A percentile compares a stretch with the other conserved stretches of the same genome.
phyloP scores from a whole-genome alignment of 768 basidiomycete species.

The Gloeopeniophorella convolvens region DNA sequence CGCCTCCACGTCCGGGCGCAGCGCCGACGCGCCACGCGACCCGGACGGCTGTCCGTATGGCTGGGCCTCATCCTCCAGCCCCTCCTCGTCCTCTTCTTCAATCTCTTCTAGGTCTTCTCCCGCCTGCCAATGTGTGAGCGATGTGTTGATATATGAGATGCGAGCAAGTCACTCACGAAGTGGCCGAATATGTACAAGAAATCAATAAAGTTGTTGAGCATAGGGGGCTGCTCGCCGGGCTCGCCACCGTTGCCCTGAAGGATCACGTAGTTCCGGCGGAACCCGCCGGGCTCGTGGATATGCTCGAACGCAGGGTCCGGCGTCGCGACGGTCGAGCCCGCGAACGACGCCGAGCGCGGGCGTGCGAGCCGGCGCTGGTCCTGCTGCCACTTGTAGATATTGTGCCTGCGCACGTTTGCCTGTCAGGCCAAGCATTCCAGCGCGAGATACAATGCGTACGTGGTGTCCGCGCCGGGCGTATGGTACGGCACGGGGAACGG shows the following conservation, averaged over 20 bases:
- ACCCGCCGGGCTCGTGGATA: slow-evolving; percentile 93
- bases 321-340: slow-evolving; percentile 43
- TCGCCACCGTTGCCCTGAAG: slow-evolving; percentile 59
- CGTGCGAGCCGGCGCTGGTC: slow-evolving; percentile 59
- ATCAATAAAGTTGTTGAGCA: slow-evolving; percentile 85
- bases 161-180: slow-evolving; percentile 58
- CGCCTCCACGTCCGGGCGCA: not conserved
- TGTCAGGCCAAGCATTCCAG: too few species aligned
- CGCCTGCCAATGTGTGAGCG: too few species aligned
- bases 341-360: slow-evolving; percentile 64
- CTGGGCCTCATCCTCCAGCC: slow-evolving; percentile 26
- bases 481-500: slow-evolving; percentile 85
- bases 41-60: slow-evolving; percentile 12
- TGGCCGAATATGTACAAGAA: slow-evolving; percentile 95
- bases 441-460: too few species aligned
- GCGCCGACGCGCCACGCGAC: not conserved
- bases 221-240: slow-evolving; percentile 37
- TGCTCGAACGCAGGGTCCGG: slow-evolving; percentile 81
- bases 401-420: too few species aligned
- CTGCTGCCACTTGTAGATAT: slow-evolving; percentile 93
- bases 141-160: too few species aligned
- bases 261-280: slow-evolving; percentile 82
- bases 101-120: slow-evolving; percentile 80
- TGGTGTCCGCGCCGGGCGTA: slow-evolving; percentile 84
- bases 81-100: slow-evolving; percentile 51